Conservation (phyloP, 768 basidiomycete genomes). For the Hirschioporus abietinus region DNA sequence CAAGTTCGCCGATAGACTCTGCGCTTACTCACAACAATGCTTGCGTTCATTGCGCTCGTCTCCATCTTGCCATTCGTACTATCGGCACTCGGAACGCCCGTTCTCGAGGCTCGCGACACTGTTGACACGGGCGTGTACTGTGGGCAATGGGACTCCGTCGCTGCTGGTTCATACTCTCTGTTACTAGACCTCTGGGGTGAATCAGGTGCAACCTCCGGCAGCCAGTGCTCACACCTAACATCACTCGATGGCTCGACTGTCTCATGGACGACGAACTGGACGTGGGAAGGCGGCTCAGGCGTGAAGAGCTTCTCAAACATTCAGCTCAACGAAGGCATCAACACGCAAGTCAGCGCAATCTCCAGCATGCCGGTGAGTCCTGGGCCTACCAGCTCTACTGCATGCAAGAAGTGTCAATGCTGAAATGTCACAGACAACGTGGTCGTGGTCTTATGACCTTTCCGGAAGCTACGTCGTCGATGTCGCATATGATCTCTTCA, state of each 20-base stretch:
- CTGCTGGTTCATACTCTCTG: slow-evolving; percentile 42
- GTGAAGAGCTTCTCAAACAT: slow-evolving; percentile 64
- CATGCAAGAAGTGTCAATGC: neutral
- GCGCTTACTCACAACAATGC: neutral
- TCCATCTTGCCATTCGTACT: neutral
- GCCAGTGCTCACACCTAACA: slow-evolving; percentile 43
- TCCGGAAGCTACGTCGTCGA: slow-evolving; percentile 43
- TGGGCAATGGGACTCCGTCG: slow-evolving; percentile 49
- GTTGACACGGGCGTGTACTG: slow-evolving; percentile 25
- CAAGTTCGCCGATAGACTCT: neutral
- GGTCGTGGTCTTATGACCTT: slow-evolving; percentile 49
- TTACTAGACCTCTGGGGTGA: slow-evolving; percentile 44
- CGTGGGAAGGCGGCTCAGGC: slow-evolving; percentile 44
- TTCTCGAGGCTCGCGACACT: neutral
- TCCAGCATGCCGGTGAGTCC: slow-evolving; percentile 47
- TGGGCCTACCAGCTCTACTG: neutral
- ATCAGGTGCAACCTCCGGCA: slow-evolving; percentile 38
- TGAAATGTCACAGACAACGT: slow-evolving; percentile 33
- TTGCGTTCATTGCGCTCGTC: neutral
- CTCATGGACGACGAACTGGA: slow-evolving; percentile 49
- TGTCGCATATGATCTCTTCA: slow-evolving; percentile 63
- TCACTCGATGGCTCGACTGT: slow-evolving; percentile 37
- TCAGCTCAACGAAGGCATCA: slow-evolving; percentile 42
- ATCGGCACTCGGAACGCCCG: slow-evolving; percentile 1
- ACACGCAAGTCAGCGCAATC: slow-evolving; percentile 50